Percentiles rank a stretch among this genome's conserved stretches.
phyloP scores from a whole-genome alignment of 768 basidiomycete species.

The Suillus discolor region DNA sequence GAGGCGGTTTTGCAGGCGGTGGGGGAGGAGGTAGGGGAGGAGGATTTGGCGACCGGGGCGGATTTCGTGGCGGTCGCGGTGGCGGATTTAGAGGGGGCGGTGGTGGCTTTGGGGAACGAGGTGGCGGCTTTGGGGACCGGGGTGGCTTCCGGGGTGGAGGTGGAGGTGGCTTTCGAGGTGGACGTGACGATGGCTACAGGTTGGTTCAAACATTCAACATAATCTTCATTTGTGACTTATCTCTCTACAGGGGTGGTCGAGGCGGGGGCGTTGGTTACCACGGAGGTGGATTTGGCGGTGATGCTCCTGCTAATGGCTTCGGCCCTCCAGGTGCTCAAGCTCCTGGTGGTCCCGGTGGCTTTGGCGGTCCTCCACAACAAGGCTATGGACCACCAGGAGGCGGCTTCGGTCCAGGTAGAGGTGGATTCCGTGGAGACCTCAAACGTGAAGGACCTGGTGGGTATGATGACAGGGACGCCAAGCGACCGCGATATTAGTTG shows the following conservation, averaged over 20 bases:
- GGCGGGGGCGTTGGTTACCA: conserved; percentile 76
- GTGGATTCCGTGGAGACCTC: conserved; percentile 71
- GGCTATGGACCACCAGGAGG: conserved; percentile 50
- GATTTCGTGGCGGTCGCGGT: conserved; percentile 40
- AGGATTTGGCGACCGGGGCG: conserved; percentile 38
- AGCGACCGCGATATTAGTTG: conserved; percentile 79
- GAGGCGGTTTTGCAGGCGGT: conserved; percentile 51
- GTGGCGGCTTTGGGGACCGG: conserved; percentile 35
- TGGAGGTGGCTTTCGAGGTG: conserved; percentile 48
- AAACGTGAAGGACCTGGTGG: conserved; percentile 76
- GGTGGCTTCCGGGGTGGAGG: conserved; percentile 45
- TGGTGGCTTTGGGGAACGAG: conserved; percentile 37
- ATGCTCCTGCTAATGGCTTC: conserved; percentile 54
- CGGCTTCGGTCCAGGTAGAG: conserved; percentile 46
- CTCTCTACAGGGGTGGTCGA: conserved; percentile 52
- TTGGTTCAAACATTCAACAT: conserved; percentile 23
- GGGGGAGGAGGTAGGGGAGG: conserved; percentile 26
- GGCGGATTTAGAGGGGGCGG: conserved; percentile 40
- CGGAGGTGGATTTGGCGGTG: conserved; percentile 60
- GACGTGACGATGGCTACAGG: conserved; percentile 54
- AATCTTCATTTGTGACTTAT: conserved; percentile 20
- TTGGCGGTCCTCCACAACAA: conserved; percentile 37
- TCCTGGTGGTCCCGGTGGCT: conserved; percentile 45
- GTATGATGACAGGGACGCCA: conserved; percentile 80
- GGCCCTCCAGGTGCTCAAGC: conserved; percentile 48